Evolutionary conservation across 2,329 filamentous ascomycete genomes (phyloP), one percentile per base, ranked within the genome.

Genomic region (Monosporascus sp.): DNA sequence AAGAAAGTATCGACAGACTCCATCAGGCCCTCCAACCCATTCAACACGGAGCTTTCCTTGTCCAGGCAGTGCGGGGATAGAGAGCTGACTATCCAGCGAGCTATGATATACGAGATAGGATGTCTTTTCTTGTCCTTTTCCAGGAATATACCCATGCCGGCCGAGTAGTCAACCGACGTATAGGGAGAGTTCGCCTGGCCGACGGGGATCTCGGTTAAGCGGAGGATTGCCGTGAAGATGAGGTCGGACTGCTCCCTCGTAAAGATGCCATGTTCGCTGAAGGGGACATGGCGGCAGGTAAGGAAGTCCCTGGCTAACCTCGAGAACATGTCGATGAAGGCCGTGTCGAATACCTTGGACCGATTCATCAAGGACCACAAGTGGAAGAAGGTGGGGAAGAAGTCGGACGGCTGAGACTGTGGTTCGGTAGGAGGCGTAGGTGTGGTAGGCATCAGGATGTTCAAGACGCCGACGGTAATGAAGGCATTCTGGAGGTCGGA

Each of bases 1-100:
- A 97, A 99, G 71, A 99, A 99, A 1, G 94, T 99, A 70, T 99
- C 94, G 47, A 97, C 88, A 3, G 92, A 94, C 69, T 97, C 89
- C 61, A 99, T 88, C 50, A 99, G 77, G 0, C 90, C 93, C 69
- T 99, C 93, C 5, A 99, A 80, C 59, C 89, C 90, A 36, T 87
- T 83, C 63, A 99, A 73, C 44, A 96, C 83, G 1, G 92, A 97
- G 52, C 87, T 86, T 31, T 87, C 79, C n/a, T 83, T 78, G 43
- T 89, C 83, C 48, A 95, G 74, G 64, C 90, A 94, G 46, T 85
- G 77, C 1, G 94, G 93, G 1, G 94, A 97, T 39, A 99, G 71
- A 0, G 92, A 97, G 83, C 93, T 93, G 50, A 95, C 85, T 54
- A 97, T 89, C 87, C 90, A 94, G 55, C 94, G 80, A 22, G 94